A percentile compares a stretch with the other conserved stretches of the same genome.
Conservation (phyloP, 495 filamentous ascomycete genomes). For the Penicillium desertorum region DNA sequence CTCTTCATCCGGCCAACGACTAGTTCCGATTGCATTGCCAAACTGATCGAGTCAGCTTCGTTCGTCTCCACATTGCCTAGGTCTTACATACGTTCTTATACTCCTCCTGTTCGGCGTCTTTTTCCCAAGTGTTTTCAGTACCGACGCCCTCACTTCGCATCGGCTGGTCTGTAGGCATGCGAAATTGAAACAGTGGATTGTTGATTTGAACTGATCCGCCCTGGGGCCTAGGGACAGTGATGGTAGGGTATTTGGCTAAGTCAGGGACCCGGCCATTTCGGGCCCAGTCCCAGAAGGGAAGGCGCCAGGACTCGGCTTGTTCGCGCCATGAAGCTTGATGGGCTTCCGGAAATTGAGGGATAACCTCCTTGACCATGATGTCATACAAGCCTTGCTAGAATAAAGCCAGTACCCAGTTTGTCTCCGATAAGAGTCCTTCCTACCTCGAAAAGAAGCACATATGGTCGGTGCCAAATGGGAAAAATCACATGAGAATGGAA, state of each 20-base stretch:
- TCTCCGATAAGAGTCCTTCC: not conserved
- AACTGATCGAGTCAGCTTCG: no score
- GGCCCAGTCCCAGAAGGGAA: slow-evolving; percentile 62
- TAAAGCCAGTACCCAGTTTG: not conserved
- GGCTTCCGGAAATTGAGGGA: slow-evolving; percentile 24
- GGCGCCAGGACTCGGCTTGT: slow-evolving; percentile 49
- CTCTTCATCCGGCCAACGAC: no score
- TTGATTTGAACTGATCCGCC: no score
- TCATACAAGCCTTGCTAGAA: slow-evolving; percentile 29
- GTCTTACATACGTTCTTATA: no score
- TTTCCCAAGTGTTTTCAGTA: no score
- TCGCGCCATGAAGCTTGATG: slow-evolving; percentile 28
- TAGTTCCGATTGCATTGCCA: no score
- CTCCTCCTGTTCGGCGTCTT: no score
- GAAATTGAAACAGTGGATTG: no score
- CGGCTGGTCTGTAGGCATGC: no score
- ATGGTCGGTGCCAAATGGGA: slow-evolving; percentile 49
- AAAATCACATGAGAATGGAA: slow-evolving; percentile 32
- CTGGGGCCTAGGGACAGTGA: slow-evolving; percentile 12
- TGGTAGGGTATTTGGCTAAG: slow-evolving; percentile 30
- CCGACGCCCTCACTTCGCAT: no score
- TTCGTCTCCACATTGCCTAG: no score
- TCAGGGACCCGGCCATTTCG: slow-evolving; percentile 36
- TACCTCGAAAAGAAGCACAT: slow-evolving; percentile 48
- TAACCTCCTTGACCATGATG: slow-evolving; percentile 28